phyloP scores from a whole-genome alignment of 305 asterid species.

The Striga hermonthica region DNA sequence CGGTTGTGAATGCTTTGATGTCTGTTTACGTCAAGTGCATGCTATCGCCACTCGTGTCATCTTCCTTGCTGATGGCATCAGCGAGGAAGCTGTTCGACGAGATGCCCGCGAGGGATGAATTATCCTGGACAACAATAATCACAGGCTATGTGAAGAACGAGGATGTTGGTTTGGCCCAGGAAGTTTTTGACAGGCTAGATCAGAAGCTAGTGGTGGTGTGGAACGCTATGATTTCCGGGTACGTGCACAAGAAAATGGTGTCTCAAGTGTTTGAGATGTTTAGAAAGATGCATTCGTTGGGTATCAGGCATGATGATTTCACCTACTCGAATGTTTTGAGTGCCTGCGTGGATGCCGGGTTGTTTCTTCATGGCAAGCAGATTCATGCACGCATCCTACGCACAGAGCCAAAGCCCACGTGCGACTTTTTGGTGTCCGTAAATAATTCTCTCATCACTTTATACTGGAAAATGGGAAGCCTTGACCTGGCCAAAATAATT shows the following conservation, averaged over 20 bases:
- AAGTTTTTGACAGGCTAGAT: constrained; percentile 70
- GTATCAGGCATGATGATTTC: constrained; percentile 66
- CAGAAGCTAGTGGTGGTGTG: constrained; percentile 76
- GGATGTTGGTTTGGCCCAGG: constrained; percentile 62
- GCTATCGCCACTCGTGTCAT: constrained; percentile 45
- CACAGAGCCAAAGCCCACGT: constrained; percentile 43
- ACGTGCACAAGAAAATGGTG: constrained; percentile 66
- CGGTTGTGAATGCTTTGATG: constrained; percentile 73
- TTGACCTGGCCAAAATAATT: constrained; percentile 56
- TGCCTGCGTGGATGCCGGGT: constrained; percentile 68
- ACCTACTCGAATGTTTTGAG: constrained; percentile 72
- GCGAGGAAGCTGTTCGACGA: constrained; percentile 71
- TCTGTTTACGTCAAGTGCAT: constrained; percentile 79
- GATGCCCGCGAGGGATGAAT: constrained; percentile 67
- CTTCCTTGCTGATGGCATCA: constrained; percentile 51
- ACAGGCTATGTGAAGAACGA: constrained; percentile 76
- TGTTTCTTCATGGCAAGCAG: constrained; percentile 70
- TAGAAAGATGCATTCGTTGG: constrained; percentile 55
- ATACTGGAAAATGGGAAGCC: constrained; percentile 72
- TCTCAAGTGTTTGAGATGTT: constrained; percentile 61
- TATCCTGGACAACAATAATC: constrained; percentile 84
- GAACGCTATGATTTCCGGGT: constrained; percentile 91
- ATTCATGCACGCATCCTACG: constrained; percentile 67
- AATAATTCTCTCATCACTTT: constrained; percentile 71
- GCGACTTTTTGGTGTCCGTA: constrained; percentile 57